Percentiles rank a stretch among this genome's conserved stretches.
phyloP scores from a whole-genome alignment of 2,329 filamentous ascomycete species.

The Hypoxylon sp. region DNA sequence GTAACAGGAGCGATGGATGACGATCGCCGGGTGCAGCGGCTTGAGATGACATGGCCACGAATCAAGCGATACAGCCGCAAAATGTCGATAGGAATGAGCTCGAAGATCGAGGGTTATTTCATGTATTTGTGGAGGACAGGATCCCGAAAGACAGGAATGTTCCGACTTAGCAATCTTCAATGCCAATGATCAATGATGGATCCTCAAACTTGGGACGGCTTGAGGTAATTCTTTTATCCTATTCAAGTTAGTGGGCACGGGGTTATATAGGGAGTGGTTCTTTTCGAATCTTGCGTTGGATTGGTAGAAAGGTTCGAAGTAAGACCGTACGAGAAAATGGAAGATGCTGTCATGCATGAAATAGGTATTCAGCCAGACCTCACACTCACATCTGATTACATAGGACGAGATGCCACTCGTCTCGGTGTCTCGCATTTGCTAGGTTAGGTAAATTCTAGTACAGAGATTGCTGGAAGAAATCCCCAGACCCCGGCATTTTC shows the following conservation, averaged over 20 bases:
- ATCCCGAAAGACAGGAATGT: background rate
- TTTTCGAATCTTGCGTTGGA: background rate
- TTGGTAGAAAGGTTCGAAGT: background rate
- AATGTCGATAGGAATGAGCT: background rate
- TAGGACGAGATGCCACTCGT: background rate
- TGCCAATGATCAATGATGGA: conserved; percentile 5
- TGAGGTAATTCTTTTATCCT: conserved; percentile 28
- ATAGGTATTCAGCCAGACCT: background rate
- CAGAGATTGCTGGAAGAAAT: background rate
- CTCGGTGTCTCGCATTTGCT: background rate
- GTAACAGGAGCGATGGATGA: conserved; percentile 68
- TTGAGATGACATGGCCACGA: conserved; percentile 5
- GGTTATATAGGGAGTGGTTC: background rate
- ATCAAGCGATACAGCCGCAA: background rate
- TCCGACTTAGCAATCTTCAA: background rate
- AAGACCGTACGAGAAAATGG: background rate
- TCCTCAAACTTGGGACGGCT: conserved; percentile 2
- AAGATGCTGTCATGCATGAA: background rate
- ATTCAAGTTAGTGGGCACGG: background rate
- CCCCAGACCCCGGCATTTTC: background rate
- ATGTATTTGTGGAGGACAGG: background rate
- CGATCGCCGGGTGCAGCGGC: conserved; percentile 34
- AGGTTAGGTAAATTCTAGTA: too few relatives aligned
- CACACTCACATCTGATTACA: background rate
- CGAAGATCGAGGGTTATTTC: background rate